Evolutionary conservation across 768 basidiomycete species (phyloP), one percentile per base, ranked within the genome.

Genomic region (Collybia sp.): DNA sequence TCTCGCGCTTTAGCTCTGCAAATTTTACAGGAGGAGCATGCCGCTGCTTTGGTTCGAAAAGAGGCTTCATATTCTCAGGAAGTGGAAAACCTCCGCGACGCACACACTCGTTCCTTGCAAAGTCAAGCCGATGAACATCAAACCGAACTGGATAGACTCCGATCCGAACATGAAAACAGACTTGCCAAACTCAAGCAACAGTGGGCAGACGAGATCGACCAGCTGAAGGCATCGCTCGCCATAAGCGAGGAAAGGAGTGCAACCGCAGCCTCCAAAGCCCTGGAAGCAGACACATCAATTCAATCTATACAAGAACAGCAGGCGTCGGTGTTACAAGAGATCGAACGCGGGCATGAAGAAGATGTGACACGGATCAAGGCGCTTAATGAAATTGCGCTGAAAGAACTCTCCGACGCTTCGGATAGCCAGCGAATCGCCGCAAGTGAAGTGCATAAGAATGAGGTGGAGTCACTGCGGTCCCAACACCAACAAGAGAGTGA

Each of bases 11-110:
- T 73, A 8, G 79, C 80, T 18, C 62, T 94, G 44, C 68, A 80
- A 44, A 76, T 75, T 20, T 72, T 93, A 19, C 85, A 85, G 56
- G 82, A 85, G 13, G 88, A 87, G 54, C 86, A 92, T 53, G 67
- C 76, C 0, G 73, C 80, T 10, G 82, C 82, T 11, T 73, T 89
- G 46, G 55, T 73, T 12, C 75, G 81, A 49, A 86, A 84, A 63
- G 87, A 92, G 54, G 64, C 70, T 6, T 72, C 78, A 32, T 82
- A 84, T 47, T 57, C 70, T 1, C 82, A 84, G 45, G 82, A 90
- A 59, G 56, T 87, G 31, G 82, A 85, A 54, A 74, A 69, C 44
- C 65, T 85, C 34, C 84, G 81, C 60, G 71, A 72, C 15, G 83
- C 86, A 25, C 88, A 91, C 57, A 59, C 69, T 1, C 68, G 77